These are phyloP conservation scores for Parafenestella ontariensis DNA, from an alignment of 2,329 filamentous ascomycete genomes.

Conservation along the genomic window DNA sequence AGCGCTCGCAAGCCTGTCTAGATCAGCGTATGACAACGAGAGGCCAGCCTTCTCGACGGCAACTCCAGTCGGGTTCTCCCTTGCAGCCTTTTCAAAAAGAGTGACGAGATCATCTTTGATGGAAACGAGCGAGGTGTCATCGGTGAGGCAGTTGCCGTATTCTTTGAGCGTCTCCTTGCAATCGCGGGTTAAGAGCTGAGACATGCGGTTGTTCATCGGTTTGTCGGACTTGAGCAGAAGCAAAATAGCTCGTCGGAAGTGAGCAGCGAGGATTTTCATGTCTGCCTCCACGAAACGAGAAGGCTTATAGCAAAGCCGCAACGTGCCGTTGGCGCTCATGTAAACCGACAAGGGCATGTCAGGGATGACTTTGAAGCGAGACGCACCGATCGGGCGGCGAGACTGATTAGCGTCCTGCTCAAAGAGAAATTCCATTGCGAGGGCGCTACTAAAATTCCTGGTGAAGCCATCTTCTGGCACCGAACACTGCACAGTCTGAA, in stretches of 20 bases:
- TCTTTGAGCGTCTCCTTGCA: slow-evolving; percentile 3
- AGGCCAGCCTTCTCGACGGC: slow-evolving; percentile 8
- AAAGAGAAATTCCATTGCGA: slow-evolving; percentile 13
- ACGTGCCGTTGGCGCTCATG: slow-evolving; percentile 3
- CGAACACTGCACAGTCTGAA: slow-evolving; percentile 15
- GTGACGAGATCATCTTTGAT: slow-evolving; percentile 18
- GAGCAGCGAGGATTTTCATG: slow-evolving; percentile 6
- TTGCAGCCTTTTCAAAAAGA: slow-evolving; percentile 19
- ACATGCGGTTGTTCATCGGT: slow-evolving; percentile 6
- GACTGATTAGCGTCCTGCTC: background rate
- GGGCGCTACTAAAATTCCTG: slow-evolving; percentile 13
- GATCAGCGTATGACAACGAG: slow-evolving; percentile 5
- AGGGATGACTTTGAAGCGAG: slow-evolving; percentile 5
- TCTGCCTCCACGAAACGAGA: slow-evolving; percentile 2
- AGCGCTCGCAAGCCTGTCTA: slow-evolving; percentile 4
- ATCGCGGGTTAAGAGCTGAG: slow-evolving; percentile 3
- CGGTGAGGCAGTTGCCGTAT: slow-evolving; percentile 1
- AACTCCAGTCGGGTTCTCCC: background rate
- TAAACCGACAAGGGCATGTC: slow-evolving; percentile 6
- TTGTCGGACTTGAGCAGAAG: slow-evolving; percentile 4
- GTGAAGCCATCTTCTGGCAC: slow-evolving; percentile 15
- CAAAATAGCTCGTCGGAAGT: slow-evolving; percentile 3
- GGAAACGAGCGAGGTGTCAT: slow-evolving; percentile 1
- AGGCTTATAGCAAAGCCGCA: slow-evolving; percentile 6
- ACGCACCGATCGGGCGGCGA: slow-evolving; percentile 1